Base-by-base conservation (phyloP, 495 filamentous ascomycete species). In the Podospora pseudopauciseta region DNA sequence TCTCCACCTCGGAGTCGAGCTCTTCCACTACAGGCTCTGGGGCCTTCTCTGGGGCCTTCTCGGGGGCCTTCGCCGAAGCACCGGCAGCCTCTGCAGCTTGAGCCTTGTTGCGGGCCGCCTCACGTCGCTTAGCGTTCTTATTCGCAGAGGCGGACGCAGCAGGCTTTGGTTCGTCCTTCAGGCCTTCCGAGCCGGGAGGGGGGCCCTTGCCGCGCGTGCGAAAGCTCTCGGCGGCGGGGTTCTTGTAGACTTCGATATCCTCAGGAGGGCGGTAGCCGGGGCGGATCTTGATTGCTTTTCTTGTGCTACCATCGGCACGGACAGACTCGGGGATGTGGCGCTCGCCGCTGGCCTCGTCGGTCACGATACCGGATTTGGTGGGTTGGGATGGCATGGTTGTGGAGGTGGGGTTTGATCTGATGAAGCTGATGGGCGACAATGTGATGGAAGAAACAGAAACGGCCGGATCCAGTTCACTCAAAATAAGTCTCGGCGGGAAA, bases 211-310 rank as follows among this genome's bases (percentile, higher is more conserved):
- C 91, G 20, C 93, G 87, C 71, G 84, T 93, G 79, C 92, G 94
- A 83, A 91, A 97, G 54, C 86, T 88, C 71, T 94, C 91, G 27
- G 94, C 94, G 5, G 89, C 91, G 56, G 91, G 88, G 80, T 97
- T 98, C 83, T 91, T 95, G 86, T 98, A 99, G 49, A 97, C 82
- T 74, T 97, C 92, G 67, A 97, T 91, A 79, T 99, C 96, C 78
- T 99, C 96, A 2, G 95, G 94, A 0, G 96, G 96, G 44, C 87
- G 87, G 79, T 98, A 99, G 60, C 96, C 96, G 15, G 94, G 94
- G 3, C 92, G 88, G 56, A 99, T 91, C 70, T 91, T 91, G 65
- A 97, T 98, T 74, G 97, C 96, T 72, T 91, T 93, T 34, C 96
- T 85, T 18, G 89, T 91, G 20, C 91, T 91, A 64, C 96, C 96